Conservation (phyloP, 352 stramenopile species). For the Detonula confervacea region DNA sequence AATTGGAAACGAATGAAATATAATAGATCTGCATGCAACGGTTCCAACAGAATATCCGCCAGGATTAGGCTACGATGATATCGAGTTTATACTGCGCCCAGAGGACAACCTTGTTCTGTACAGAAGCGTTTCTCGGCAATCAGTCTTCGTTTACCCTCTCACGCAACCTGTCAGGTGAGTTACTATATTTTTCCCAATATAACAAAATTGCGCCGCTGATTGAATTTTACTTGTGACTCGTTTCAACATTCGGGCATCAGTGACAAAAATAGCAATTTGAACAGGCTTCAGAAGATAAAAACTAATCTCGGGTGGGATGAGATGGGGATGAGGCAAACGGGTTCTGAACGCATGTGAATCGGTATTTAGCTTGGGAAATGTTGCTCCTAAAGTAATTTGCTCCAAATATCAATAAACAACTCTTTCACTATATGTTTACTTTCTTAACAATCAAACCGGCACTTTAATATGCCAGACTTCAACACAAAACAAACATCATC, state of each 20-base stretch:
- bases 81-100: conserved; percentile 79
- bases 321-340: conserved; percentile 65
- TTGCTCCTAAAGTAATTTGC: background rate
- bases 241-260: too few species aligned
- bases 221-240: too few species aligned
- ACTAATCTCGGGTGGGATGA: conserved; percentile 73
- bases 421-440: background rate
- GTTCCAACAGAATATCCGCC: conserved; percentile 66
- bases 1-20: conserved; percentile 10
- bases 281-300: conserved; percentile 78
- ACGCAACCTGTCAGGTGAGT: conserved; percentile 73
- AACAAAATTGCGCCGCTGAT: too few species aligned
- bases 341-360: conserved; percentile 52
- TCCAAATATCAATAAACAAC: background rate
- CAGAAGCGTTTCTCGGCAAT: conserved; percentile 67
- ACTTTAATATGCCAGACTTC: too few species aligned
- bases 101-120: conserved; percentile 81
- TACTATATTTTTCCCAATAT: too few species aligned
- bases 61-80: conserved; percentile 74
- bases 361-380: background rate
- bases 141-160: conserved; percentile 83
- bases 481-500: background rate
- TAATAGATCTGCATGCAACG: conserved; percentile 74
- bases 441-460: background rate
- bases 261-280: conserved; percentile 80